Percentiles rank a stretch among this genome's conserved stretches.
Evolutionary conservation across 495 filamentous ascomycete genomes (phyloP).

Genomic region (Barbatosphaeria neglecta): DNA sequence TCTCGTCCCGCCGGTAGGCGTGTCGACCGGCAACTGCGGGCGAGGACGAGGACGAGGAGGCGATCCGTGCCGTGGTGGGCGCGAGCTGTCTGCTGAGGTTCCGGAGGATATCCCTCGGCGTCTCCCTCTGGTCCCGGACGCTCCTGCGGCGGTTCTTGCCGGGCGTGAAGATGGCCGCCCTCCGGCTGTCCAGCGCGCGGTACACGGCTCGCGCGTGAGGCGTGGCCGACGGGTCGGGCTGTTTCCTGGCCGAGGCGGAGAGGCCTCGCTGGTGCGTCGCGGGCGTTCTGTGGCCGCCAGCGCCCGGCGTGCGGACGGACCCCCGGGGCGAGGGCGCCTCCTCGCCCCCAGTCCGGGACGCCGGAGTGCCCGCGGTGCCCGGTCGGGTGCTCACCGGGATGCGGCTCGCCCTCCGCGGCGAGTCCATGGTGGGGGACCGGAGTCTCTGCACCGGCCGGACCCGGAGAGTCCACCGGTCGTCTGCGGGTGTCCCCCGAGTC

Average conservation of each 20-base stretch:
- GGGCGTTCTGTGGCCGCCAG: conserved; percentile 5
- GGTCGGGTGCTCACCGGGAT: not conserved
- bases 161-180: conserved; percentile 62
- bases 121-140: conserved; percentile 57
- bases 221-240: conserved; percentile 31
- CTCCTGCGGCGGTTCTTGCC: conserved; percentile 55
- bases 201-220: conserved; percentile 56
- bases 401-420: too few relatives aligned
- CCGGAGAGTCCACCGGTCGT: too few relatives aligned
- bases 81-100: conserved; percentile 59
- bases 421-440: too few relatives aligned
- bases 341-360: conserved; percentile 16
- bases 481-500: too few relatives aligned
- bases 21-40: not conserved
- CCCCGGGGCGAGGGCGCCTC: conserved; percentile 18
- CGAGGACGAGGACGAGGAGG: conserved; percentile 41
- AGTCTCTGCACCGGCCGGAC: too few relatives aligned
- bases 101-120: conserved; percentile 58
- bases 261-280: conserved; percentile 13
- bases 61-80: conserved; percentile 41
- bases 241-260: conserved; percentile 25
- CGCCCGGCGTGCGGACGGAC: conserved; percentile 3
- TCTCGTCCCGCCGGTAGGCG: conserved; percentile 5
- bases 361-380: conserved; percentile 16
- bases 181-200: conserved; percentile 57